Evolutionary conservation across 2,329 filamentous ascomycete species (phyloP).

Genomic region (Gnomoniopsis sp.): DNA sequence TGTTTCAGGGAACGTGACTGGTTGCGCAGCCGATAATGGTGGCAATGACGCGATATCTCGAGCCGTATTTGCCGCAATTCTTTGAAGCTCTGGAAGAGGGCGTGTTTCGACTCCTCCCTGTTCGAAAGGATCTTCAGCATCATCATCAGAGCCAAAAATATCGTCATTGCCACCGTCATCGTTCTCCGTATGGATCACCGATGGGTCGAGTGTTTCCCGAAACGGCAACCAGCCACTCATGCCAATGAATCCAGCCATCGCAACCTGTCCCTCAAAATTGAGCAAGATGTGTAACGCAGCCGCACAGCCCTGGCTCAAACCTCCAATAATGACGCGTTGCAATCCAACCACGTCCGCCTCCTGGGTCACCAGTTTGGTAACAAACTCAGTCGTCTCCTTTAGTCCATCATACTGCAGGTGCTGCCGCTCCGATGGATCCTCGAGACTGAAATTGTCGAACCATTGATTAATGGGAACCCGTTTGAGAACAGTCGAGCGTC

Average conservation of each 20-base stretch:
- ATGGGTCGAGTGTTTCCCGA: conserved; percentile 26
- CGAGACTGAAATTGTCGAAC: conserved; percentile 39
- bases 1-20: conserved; percentile 7
- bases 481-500: conserved; percentile 36
- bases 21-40: neutral
- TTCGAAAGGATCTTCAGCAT: neutral
- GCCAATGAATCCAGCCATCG: conserved; percentile 35
- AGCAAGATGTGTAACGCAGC: conserved; percentile 39
- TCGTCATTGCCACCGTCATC: neutral
- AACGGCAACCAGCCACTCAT: conserved; percentile 46
- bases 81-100: neutral
- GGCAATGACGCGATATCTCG: neutral
- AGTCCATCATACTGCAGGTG: conserved; percentile 38
- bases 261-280: conserved; percentile 35
- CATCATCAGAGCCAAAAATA: conserved; percentile 13
- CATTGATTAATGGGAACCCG: conserved; percentile 38
- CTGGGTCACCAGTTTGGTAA: conserved; percentile 33
- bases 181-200: conserved; percentile 5
- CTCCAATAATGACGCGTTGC: conserved; percentile 41
- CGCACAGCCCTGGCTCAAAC: conserved; percentile 53
- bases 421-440: conserved; percentile 21
- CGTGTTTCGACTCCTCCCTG: neutral
- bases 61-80: conserved; percentile 17
- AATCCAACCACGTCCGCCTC: conserved; percentile 33
- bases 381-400: conserved; percentile 34